Conservation (phyloP, 1,139 yeast species). For the Geotrichum bryndzae region DNA sequence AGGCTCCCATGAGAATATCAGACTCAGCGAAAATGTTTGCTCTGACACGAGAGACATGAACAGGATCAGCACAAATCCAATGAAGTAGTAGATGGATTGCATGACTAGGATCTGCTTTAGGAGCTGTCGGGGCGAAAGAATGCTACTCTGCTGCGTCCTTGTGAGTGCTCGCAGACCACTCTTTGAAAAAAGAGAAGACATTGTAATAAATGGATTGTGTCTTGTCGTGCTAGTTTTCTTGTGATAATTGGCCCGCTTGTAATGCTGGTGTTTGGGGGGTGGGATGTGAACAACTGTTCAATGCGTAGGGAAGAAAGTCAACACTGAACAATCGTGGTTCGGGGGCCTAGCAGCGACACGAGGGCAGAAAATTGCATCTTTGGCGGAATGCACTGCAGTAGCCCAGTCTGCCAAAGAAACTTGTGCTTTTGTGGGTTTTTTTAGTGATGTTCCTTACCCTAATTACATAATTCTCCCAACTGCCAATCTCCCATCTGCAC, state of each 20-base stretch:
- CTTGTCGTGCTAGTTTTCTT: neutral
- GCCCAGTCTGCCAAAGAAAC: no score
- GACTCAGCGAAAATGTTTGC: slow-evolving; percentile 46
- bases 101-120: slow-evolving; percentile 37
- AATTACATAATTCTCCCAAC: slow-evolving; percentile 11
- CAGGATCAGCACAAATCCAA: slow-evolving; percentile 34
- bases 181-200: neutral
- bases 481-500: neutral
- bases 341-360: neutral
- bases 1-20: slow-evolving; percentile 80
- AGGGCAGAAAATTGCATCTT: neutral
- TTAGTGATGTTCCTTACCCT: neutral
- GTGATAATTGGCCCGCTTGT: neutral
- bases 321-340: neutral
- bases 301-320: neutral
- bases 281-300: neutral
- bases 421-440: neutral
- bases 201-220: neutral
- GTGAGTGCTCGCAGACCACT: neutral
- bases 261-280: neutral
- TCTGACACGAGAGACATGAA: slow-evolving; percentile 38
- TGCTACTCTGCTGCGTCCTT: slow-evolving; percentile 3
- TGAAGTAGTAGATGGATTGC: slow-evolving; percentile 35
- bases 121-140: slow-evolving; percentile 35
- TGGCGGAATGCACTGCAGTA: neutral